phyloP scores from a whole-genome alignment of 306 rosid species.

The Calophaca sinica region DNA sequence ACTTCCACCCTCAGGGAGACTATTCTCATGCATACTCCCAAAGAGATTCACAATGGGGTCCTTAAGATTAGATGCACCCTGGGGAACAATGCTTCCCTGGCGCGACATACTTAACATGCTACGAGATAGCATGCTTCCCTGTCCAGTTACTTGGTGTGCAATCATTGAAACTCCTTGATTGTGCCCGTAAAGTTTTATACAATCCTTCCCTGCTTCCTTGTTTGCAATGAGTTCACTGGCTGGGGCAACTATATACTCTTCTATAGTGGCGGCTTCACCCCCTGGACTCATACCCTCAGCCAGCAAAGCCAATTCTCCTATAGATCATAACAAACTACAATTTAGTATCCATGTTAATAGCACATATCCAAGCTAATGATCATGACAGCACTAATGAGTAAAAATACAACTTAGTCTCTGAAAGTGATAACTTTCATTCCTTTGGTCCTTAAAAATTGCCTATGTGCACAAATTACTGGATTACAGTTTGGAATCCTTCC shows the following conservation, averaged over 20 bases:
- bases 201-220: conserved; percentile 63
- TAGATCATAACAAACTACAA: conserved; percentile 32
- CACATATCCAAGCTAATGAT: neutral
- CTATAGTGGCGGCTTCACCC: conserved; percentile 70
- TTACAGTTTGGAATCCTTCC: no score
- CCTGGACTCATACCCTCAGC: conserved; percentile 89
- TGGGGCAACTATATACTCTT: conserved; percentile 87
- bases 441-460: no score
- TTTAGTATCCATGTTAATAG: conserved; percentile 16
- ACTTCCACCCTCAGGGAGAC: conserved; percentile 51
- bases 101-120: conserved; percentile 62
- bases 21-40: conserved; percentile 71
- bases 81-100: conserved; percentile 68
- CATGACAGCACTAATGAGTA: neutral
- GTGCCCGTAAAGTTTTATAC: conserved; percentile 74
- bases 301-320: conserved; percentile 89
- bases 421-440: no score
- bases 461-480: no score
- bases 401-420: neutral
- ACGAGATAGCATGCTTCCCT: conserved; percentile 61
- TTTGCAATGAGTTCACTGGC: conserved; percentile 53
- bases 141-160: conserved; percentile 75
- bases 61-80: conserved; percentile 48
- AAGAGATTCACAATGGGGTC: conserved; percentile 89
- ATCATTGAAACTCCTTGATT: conserved; percentile 78